Conservation (phyloP, 2,329 filamentous ascomycete genomes). For the Leptographium flavum region DNA sequence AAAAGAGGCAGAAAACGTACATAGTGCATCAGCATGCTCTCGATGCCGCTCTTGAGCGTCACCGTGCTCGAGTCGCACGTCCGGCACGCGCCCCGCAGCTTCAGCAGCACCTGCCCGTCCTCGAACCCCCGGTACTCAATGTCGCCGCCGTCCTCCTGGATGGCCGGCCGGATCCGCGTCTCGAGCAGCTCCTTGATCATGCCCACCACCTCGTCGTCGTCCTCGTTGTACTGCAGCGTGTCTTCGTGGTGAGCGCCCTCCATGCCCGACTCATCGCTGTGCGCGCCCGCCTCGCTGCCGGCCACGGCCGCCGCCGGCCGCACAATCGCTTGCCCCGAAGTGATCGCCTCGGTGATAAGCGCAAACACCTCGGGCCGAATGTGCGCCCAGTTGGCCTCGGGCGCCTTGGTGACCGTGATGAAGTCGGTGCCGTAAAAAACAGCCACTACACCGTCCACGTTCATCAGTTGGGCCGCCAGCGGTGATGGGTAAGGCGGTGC, state of each 20-base stretch:
- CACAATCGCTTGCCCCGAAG: slow-evolving; percentile 69
- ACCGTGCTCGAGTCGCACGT: slow-evolving; percentile 96
- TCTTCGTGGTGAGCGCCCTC: slow-evolving; percentile 41
- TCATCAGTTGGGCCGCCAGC: slow-evolving; percentile 78
- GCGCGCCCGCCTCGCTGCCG: slow-evolving; percentile 9
- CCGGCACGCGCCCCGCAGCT: slow-evolving; percentile 81
- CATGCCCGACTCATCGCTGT: slow-evolving; percentile 26
- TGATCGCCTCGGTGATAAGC: slow-evolving; percentile 85
- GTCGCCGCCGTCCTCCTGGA: slow-evolving; percentile 94
- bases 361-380: slow-evolving; percentile 92
- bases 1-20: slow-evolving; percentile 34
- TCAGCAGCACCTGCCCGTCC: slow-evolving; percentile 70
- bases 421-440: slow-evolving; percentile 93
- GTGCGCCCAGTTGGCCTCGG: slow-evolving; percentile 82
- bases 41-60: slow-evolving; percentile 93
- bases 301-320: slow-evolving; percentile 31
- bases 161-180: slow-evolving; percentile 85
- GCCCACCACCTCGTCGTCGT: slow-evolving; percentile 84
- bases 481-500: slow-evolving; percentile 82
- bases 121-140: slow-evolving; percentile 91
- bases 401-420: slow-evolving; percentile 88
- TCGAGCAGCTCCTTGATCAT: slow-evolving; percentile 99
- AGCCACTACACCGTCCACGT: slow-evolving; percentile 84
- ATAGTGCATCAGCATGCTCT: slow-evolving; percentile 96
- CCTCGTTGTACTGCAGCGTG: slow-evolving; percentile 69